Percentiles rank a stretch among this genome's conserved stretches.
These are phyloP conservation scores for Phialemoniopsis sp. DNA, from an alignment of 2,329 filamentous ascomycete genomes.

Conservation along the genomic window DNA sequence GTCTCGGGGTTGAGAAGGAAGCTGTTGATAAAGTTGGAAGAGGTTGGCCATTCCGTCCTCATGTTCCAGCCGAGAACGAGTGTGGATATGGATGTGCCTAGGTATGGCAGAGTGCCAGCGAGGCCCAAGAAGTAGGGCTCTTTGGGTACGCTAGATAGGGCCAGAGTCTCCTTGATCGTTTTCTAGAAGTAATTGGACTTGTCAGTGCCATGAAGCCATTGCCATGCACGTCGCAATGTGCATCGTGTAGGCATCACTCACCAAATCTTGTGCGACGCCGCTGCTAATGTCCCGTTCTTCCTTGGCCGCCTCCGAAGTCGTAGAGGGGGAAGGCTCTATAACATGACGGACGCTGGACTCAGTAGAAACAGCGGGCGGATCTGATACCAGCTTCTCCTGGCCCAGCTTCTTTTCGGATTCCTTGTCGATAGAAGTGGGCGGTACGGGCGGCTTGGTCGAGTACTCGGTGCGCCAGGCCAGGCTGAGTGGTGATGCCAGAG, in stretches of 20 bases:
- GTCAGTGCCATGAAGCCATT: too few relatives aligned
- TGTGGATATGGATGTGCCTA: conserved; percentile 78
- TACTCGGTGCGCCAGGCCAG: conserved; percentile 6
- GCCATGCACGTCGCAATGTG: too few relatives aligned
- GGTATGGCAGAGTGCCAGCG: conserved; percentile 79
- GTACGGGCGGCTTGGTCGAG: conserved; percentile 17
- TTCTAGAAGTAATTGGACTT: conserved; percentile 33
- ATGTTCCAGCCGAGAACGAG: conserved; percentile 81
- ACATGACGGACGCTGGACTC: conserved; percentile 52
- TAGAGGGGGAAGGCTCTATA: conserved; percentile 27
- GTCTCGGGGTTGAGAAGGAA: conserved; percentile 65
- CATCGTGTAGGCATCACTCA: too few relatives aligned
- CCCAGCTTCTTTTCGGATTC: conserved; percentile 52
- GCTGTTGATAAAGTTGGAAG: conserved; percentile 61
- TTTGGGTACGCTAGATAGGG: conserved; percentile 58
- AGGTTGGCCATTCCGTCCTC: conserved; percentile 57
- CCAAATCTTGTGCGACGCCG: conserved; percentile 47
- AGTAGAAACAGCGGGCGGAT: conserved; percentile 57
- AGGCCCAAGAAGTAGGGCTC: conserved; percentile 66
- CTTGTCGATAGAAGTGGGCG: conserved; percentile 40
- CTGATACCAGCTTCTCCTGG: conserved; percentile 50
- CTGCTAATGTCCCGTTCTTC: conserved; percentile 20
- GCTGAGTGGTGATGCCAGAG: too few relatives aligned
- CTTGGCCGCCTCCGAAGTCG: not conserved
- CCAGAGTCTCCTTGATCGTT: conserved; percentile 66